Evolutionary conservation across 257 asterid genomes (phyloP), one percentile per base, ranked within the genome.

Genomic region (Misopates orontium): DNA sequence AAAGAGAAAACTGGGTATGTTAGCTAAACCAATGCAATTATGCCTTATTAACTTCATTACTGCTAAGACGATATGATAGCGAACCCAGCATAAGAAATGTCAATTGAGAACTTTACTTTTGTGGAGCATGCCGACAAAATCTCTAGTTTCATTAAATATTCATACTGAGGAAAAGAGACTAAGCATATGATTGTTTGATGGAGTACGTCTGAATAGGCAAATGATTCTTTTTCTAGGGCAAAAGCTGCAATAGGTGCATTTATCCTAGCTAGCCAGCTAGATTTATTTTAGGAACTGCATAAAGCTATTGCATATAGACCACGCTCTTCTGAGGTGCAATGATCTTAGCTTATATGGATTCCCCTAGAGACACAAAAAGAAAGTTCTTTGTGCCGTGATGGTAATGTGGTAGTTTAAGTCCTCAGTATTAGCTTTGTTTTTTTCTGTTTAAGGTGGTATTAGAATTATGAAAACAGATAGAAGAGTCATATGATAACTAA

Each of bases 381-480:
- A n/a, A 23, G 15, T 5, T 9, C 4, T 42, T n/a, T 55, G 18
- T 19, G 16, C 57, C 8, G 16, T 58, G 9, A 45, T 41, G 25
- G 44, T 62, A 18, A 4, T 17, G 16, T 4, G 4, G 66, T 60
- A 36, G 51, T 60, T 40, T 1, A 18, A 21, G 28, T 10, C 22
- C 44, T 19, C 12, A 17, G 53, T 48, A 12, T 25, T 50, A 14
- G 54, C 36, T 28, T 28, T 28, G n/a, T 50, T 17, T 54, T 11
- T 41, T 50, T 16, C 53, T 51, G 58, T 59, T 28, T 24, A 39
- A 24, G 20, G 59, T 64, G 60, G 23, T 55, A 32, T 70, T 40
- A 48, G 50, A 25, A 53, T 61, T 76, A 48, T 32, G 47, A 58
- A 25, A 17, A 53, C 14, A 8, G 48, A 47, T 54, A 45, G 56